Percentiles rank a stretch among this genome's conserved stretches.
phyloP scores from a whole-genome alignment of 108 stramenopile genomes.

The Nitzschia sp. region DNA sequence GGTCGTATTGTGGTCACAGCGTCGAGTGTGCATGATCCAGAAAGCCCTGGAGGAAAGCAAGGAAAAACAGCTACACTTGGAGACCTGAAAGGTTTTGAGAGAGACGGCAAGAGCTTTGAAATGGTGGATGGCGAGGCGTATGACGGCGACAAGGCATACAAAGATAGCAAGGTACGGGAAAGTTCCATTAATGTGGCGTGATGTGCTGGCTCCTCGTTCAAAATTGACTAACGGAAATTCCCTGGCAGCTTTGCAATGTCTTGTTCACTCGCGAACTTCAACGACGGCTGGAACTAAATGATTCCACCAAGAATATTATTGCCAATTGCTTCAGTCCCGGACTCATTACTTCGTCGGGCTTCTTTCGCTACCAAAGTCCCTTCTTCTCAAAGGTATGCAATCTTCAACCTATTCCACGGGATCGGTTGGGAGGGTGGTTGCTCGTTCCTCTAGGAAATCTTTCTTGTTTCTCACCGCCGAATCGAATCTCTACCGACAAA shows the following conservation, averaged over 20 bases:
- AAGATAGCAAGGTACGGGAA: constrained; percentile 64
- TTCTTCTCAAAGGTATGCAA: constrained; percentile 54
- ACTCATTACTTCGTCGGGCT: constrained; percentile 74
- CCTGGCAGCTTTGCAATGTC: constrained; percentile 88
- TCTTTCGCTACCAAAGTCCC: constrained; percentile 90
- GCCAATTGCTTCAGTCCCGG: constrained; percentile 84
- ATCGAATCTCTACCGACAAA: background rate
- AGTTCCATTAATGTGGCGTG: background rate
- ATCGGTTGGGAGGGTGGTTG: too few relatives aligned
- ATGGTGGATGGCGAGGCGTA: constrained; percentile 87
- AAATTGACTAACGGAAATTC: too few relatives aligned
- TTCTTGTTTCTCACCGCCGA: background rate
- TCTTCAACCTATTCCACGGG: too few relatives aligned
- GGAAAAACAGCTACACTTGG: constrained; percentile 77
- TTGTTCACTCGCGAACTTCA: constrained; percentile 84
- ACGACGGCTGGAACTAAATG: constrained; percentile 41
- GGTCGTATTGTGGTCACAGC: constrained; percentile 83
- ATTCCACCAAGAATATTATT: constrained; percentile 43
- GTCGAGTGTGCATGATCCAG: constrained; percentile 86
- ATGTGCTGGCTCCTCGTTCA: background rate
- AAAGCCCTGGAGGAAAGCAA: constrained; percentile 79
- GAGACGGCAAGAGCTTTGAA: constrained; percentile 57
- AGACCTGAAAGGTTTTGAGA: constrained; percentile 69
- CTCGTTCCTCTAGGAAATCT: background rate
- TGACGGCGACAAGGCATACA: constrained; percentile 92